A percentile compares a stretch with the other conserved stretches of the same genome.
These are phyloP conservation scores for Macaranga tanarius DNA, from an alignment of 441 rosid genomes.

Conservation along the genomic window DNA sequence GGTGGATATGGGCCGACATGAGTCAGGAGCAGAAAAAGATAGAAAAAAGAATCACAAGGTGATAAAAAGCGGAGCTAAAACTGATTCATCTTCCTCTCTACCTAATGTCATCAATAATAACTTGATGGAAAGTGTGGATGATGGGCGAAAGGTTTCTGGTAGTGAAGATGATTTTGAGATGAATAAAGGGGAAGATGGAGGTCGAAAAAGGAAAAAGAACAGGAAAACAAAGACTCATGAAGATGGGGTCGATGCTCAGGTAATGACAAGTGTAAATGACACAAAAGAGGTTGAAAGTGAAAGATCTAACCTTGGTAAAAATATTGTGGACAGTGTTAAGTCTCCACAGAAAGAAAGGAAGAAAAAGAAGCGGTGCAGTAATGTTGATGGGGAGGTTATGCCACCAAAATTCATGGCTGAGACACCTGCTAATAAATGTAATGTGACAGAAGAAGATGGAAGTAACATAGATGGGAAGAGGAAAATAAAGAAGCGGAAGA, in stretches of 20 bases:
- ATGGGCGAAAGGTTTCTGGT: background rate
- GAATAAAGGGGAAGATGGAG: background rate
- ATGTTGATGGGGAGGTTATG: slow-evolving; percentile 17
- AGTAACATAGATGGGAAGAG: slow-evolving; percentile 6
- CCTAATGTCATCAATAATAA: background rate
- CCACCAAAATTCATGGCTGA: background rate
- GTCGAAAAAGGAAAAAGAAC: background rate
- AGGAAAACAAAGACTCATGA: background rate
- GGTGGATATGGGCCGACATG: background rate
- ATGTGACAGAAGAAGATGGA: background rate
- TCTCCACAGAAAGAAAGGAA: slow-evolving; percentile 12
- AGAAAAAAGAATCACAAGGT: background rate
- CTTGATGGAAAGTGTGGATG: background rate
- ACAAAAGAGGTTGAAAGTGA: background rate
- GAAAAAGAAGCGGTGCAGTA: slow-evolving; percentile 28
- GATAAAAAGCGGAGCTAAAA: background rate
- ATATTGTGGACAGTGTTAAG: slow-evolving; percentile 12
- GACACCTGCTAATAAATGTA: background rate
- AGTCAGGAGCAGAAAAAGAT: background rate
- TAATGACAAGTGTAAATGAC: background rate
- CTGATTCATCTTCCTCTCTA: background rate
- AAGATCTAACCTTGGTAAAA: slow-evolving; percentile 3
- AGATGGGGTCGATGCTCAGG: background rate
- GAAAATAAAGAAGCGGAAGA: slow-evolving; percentile 10
- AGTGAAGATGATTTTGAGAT: background rate